phyloP scores from a whole-genome alignment of 1,284 basidiomycete genomes.

The Sanghuangporus sanghuang region DNA sequence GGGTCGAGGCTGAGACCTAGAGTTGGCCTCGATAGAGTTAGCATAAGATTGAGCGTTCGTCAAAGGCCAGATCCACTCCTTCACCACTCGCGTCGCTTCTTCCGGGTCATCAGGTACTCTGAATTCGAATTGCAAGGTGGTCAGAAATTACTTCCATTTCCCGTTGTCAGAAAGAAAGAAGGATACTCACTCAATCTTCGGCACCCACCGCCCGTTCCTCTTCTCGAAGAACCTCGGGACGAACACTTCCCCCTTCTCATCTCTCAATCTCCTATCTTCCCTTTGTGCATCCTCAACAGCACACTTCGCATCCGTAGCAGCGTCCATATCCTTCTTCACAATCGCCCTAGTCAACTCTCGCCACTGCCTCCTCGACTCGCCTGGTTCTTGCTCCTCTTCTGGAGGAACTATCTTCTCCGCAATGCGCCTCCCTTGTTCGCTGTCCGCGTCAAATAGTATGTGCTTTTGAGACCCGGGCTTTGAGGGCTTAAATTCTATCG shows the following conservation, averaged over 20 bases:
- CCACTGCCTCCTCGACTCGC: conserved; percentile 93
- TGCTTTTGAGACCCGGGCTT: conserved; percentile 62
- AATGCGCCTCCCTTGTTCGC: conserved; percentile 59
- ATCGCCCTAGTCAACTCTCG: conserved; percentile 84
- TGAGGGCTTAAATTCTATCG: conserved; percentile 83
- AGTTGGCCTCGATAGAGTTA: no score
- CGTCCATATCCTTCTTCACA: conserved; percentile 85
- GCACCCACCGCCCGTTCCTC: conserved; percentile 74
- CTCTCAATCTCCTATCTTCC: conserved; percentile 71
- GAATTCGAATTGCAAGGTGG: conserved; percentile 1
- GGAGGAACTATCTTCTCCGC: conserved; percentile 82
- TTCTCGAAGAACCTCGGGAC: conserved; percentile 80
- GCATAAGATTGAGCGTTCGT: not conserved
- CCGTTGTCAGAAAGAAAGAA: conserved; percentile 19
- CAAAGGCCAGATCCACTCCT: conserved; percentile 55
- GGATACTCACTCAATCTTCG: conserved; percentile 60
- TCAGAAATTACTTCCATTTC: not conserved
- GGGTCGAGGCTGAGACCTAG: no score
- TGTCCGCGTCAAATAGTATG: conserved; percentile 80
- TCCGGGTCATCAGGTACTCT: conserved; percentile 69
- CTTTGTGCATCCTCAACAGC: conserved; percentile 92
- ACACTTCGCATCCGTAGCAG: conserved; percentile 87
- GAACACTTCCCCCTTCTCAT: conserved; percentile 66
- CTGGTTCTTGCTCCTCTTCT: conserved; percentile 84
- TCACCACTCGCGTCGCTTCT: conserved; percentile 54